These are phyloP conservation scores for Hypoxylon lienhwacheense DNA, from an alignment of 495 filamentous ascomycete species.

Conservation along the genomic window DNA sequence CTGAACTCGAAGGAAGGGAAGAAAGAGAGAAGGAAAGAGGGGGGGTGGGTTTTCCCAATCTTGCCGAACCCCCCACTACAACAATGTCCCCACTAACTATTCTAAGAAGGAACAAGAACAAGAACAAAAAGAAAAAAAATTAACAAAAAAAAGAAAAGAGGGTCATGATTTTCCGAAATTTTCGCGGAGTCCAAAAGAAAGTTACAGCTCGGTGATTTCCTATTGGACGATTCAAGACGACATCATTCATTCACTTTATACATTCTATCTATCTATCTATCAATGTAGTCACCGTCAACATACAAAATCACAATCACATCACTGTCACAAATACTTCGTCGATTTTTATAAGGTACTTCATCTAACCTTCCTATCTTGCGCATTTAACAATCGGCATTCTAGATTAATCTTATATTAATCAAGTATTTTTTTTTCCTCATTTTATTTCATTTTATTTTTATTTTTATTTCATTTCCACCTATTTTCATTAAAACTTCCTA, in stretches of 20 bases:
- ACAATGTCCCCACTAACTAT: background rate
- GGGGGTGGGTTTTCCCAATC: too few species aligned
- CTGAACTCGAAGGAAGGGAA: conserved; percentile 12
- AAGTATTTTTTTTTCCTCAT: too few species aligned
- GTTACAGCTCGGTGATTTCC: conserved; percentile 6
- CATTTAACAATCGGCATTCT: too few species aligned
- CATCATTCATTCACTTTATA: conserved; percentile 26
- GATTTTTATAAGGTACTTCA: too few species aligned
- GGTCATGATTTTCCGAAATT: conserved; percentile 29
- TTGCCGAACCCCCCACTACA: conserved; percentile 18
- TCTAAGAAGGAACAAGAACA: background rate
- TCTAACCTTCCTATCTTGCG: too few species aligned
- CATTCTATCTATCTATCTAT: conserved; percentile 10
- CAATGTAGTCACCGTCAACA: conserved; percentile 1
- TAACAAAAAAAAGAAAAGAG: conserved; percentile 1
- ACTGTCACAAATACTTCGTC: too few species aligned
- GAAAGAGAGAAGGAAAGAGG: too few species aligned
- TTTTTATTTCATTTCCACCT: background rate
- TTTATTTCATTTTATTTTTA: too few species aligned
- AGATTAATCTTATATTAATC: too few species aligned
- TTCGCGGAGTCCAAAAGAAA: conserved; percentile 27
- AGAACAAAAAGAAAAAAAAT: background rate
- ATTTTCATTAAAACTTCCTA: background rate
- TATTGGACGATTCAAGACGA: conserved; percentile 25
- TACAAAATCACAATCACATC: too few species aligned